phyloP scores from a whole-genome alignment of 108 stramenopile genomes.

The Aurantiochytrium sp. region DNA sequence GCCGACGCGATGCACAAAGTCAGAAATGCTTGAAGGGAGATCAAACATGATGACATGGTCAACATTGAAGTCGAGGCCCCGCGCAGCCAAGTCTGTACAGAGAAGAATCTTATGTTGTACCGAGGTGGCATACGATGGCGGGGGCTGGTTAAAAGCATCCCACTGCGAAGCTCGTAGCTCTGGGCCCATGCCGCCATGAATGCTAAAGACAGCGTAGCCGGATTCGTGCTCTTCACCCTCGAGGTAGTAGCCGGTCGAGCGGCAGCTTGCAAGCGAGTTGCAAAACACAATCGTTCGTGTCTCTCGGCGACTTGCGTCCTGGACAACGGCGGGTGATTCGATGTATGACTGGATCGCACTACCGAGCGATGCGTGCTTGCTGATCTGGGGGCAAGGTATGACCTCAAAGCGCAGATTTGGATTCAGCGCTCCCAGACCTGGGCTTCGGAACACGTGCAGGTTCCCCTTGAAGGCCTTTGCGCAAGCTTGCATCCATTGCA shows the following conservation, averaged over 20 bases:
- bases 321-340: neutral
- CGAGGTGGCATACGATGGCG: neutral
- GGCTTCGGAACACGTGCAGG: neutral
- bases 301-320: neutral
- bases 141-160: neutral
- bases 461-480: neutral
- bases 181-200: neutral
- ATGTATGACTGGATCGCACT: neutral
- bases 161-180: neutral
- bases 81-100: neutral
- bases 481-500: neutral
- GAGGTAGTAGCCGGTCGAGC: neutral
- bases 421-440: neutral
- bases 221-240: neutral
- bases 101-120: neutral
- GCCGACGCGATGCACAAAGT: neutral
- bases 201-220: neutral
- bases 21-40: neutral
- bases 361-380: neutral
- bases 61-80: conserved; percentile 7
- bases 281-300: neutral
- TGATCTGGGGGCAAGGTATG: neutral
- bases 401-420: neutral
- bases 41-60: conserved; percentile 13
- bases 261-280: conserved; percentile 5